These are phyloP conservation scores for Ceratobasidium sp. DNA, from an alignment of 1,284 basidiomycete species.

Conservation along the genomic window DNA sequence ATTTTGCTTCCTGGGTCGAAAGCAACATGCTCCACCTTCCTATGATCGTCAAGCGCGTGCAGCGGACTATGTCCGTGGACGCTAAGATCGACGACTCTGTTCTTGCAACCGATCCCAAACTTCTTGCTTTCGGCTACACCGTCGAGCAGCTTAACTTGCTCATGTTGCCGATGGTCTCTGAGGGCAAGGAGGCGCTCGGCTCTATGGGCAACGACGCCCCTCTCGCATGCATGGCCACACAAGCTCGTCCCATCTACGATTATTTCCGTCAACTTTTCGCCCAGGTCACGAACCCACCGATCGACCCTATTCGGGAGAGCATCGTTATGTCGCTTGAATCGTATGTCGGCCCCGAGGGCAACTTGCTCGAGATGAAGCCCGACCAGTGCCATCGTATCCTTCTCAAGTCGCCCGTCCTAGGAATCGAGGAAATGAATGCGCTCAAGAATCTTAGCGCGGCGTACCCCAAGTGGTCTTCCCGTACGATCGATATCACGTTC, in stretches of 20 bases:
- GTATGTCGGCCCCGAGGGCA: slow-evolving; percentile 94
- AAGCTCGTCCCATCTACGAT: slow-evolving; percentile 91
- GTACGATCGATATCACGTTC: slow-evolving; percentile 94
- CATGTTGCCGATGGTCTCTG: slow-evolving; percentile 93
- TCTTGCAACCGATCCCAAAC: slow-evolving; percentile 88
- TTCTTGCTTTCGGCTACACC: slow-evolving; percentile 93
- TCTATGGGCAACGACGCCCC: slow-evolving; percentile 98
- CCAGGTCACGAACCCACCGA: slow-evolving; percentile 97
- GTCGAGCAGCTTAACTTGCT: slow-evolving; percentile 94
- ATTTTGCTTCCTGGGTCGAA: slow-evolving; percentile 95
- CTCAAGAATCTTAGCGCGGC: slow-evolving; percentile 90
- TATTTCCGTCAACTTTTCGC: slow-evolving; percentile 98
- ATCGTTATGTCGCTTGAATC: slow-evolving; percentile 97
- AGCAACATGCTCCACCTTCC: slow-evolving; percentile 86
- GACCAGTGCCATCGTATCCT: slow-evolving; percentile 92
- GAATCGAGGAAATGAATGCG: slow-evolving; percentile 94
- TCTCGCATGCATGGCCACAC: slow-evolving; percentile 91
- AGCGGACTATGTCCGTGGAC: slow-evolving; percentile 72
- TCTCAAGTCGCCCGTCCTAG: slow-evolving; percentile 87
- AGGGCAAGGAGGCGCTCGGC: slow-evolving; percentile 93
- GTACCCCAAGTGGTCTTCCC: slow-evolving; percentile 88
- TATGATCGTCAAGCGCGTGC: slow-evolving; percentile 89
- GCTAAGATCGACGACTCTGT: slow-evolving; percentile 78
- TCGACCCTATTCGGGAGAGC: slow-evolving; percentile 93
- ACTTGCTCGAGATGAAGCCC: slow-evolving; percentile 92